These are phyloP conservation scores for Aphanomyces euteiches DNA, from an alignment of 352 stramenopile species.

Conservation along the genomic window DNA sequence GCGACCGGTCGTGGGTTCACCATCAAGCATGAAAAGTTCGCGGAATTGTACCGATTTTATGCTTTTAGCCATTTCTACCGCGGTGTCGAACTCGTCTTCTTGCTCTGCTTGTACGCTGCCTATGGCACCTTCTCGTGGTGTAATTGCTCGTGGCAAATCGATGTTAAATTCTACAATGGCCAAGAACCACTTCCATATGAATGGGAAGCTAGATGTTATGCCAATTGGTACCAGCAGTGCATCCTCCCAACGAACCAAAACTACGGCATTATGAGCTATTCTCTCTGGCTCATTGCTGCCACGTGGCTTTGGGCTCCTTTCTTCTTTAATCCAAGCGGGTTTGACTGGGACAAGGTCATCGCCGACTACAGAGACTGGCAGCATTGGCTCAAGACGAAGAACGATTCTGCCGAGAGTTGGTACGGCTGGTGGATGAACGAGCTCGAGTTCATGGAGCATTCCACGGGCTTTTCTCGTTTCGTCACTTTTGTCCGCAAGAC, in stretches of 20 bases:
- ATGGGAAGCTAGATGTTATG: conserved; percentile 30
- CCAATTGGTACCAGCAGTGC: conserved; percentile 32
- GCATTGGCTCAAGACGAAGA: conserved; percentile 89
- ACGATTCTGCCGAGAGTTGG: conserved; percentile 84
- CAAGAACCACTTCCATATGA: conserved; percentile 28
- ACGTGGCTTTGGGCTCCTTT: conserved; percentile 86
- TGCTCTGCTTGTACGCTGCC: conserved; percentile 30
- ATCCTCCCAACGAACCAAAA: conserved; percentile 31
- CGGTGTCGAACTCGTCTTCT: conserved; percentile 32
- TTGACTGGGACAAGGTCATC: conserved; percentile 96
- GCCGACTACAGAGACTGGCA: conserved; percentile 94
- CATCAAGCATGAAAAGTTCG: conserved; percentile 36
- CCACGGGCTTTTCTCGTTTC: conserved; percentile 60
- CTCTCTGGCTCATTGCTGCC: conserved; percentile 84
- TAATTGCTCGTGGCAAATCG: conserved; percentile 31
- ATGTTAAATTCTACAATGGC: conserved; percentile 31
- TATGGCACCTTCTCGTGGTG: conserved; percentile 34
- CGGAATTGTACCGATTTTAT: conserved; percentile 33
- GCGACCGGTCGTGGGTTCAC: conserved; percentile 32
- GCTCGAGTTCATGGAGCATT: conserved; percentile 80
- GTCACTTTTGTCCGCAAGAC: conserved; percentile 72
- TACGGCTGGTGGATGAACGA: conserved; percentile 86
- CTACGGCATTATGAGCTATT: conserved; percentile 97
- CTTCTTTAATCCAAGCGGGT: conserved; percentile 73
- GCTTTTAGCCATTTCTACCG: conserved; percentile 33